phyloP scores from a whole-genome alignment of 768 basidiomycete species.

The Suillus spraguei region DNA sequence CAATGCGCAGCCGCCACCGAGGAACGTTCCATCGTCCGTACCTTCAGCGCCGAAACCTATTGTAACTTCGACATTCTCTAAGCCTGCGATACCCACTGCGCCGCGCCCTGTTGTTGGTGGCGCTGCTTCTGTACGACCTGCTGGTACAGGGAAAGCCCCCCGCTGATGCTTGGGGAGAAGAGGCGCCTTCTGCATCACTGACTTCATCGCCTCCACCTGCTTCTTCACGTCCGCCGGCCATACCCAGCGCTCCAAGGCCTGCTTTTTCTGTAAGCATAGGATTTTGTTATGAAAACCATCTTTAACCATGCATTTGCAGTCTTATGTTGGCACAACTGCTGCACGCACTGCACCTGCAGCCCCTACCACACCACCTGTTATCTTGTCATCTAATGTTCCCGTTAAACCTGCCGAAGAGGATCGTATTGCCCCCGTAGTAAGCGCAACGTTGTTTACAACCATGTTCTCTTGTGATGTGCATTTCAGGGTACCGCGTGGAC shows the following conservation, averaged over 20 bases:
- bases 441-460: conserved; percentile 12
- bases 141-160: conserved; percentile 44
- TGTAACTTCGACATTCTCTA: conserved; percentile 7
- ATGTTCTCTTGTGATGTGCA: neutral
- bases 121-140: conserved; percentile 42
- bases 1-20: conserved; percentile 42
- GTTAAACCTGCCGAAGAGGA: conserved; percentile 79
- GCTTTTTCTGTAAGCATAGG: conserved; percentile 39
- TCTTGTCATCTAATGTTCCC: conserved; percentile 49
- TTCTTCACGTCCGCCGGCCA: conserved; percentile 48
- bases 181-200: conserved; percentile 38
- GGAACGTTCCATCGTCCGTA: conserved; percentile 28
- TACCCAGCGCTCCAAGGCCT: conserved; percentile 46
- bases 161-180: conserved; percentile 64
- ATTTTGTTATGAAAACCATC: conserved; percentile 7
- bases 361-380: conserved; percentile 37
- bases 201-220: conserved; percentile 47
- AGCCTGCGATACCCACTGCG: conserved; percentile 41
- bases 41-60: conserved; percentile 12
- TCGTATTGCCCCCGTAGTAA: conserved; percentile 74
- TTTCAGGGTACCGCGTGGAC: conserved; percentile 79
- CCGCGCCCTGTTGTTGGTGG: conserved; percentile 53
- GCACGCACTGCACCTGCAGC: conserved; percentile 29
- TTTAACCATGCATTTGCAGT: conserved; percentile 15
- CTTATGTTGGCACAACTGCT: conserved; percentile 15